Base-by-base conservation (phyloP, 495 filamentous ascomycete species). In the Penicillium atrosanguineum region DNA sequence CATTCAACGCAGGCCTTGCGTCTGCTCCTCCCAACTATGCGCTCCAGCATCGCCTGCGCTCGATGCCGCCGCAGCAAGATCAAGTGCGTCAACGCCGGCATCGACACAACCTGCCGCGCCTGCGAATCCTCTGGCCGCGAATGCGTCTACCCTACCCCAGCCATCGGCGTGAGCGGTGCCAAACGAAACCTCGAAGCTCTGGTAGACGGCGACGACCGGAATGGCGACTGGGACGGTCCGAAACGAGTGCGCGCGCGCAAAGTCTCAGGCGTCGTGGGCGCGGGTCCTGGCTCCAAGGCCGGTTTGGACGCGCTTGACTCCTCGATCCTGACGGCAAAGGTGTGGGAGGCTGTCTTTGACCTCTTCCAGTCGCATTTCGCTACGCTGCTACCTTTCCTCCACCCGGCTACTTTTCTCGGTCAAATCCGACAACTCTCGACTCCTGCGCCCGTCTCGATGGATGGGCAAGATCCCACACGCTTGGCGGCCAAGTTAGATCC, bases 331-430 rank as follows among this genome's bases (percentile, higher is more conserved):
- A 87, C 84, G n/a, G 76, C 83, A 31, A 81, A 87, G 49, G 71
- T 87, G 4, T 90, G 85, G 85, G 82, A 83, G 56, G 81, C 71
- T 29, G 66, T 90, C 55, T 88, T 90, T 57, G 88, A 91, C 55
- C 81, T 90, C 44, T 95, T 90, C 67, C 85, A 91, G 69, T 76
- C 88, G 15, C 88, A 95, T 67, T 93, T 87, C 64, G 87, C 87
- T 0, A 86, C 89, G 0, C 84, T 92, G 44, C 77, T 95, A 44
- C 89, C 90, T 3, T 95, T 95, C 64, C 74, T 95, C 16, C 88
- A 94, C 60, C 78, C 88, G 14, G 85, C 87, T 1, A 89, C 87
- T 0, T 87, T 95, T 60, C 73, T 82, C 53, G 72, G 74, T 46
- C 86, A 87, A 63, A 71, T 79, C 23, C 72, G 76, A 34, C 74